Conservation (phyloP, 2,329 filamentous ascomycete species). For the Aspergillus nomiae region DNA sequence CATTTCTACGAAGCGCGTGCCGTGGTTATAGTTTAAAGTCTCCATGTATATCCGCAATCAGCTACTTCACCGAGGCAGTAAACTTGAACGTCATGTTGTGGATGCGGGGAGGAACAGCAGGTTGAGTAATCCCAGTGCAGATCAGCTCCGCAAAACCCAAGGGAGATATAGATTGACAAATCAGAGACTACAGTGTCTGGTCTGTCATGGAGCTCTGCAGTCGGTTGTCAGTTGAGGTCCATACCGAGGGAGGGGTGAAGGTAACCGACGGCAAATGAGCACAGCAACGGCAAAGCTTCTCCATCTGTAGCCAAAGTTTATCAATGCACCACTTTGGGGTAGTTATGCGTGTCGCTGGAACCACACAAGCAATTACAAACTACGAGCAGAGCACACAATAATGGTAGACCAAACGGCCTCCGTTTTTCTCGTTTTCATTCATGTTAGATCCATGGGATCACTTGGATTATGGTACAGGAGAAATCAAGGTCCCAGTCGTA, state of each 20-base stretch:
- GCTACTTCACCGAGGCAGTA: background rate
- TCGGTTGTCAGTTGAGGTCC: background rate
- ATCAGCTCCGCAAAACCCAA: background rate
- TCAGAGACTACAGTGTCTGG: background rate
- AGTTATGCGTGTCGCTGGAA: too few relatives aligned
- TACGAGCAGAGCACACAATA: background rate
- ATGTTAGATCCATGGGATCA: conserved; percentile 8
- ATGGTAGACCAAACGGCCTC: conserved; percentile 16
- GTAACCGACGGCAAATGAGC: background rate
- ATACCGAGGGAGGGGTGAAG: background rate
- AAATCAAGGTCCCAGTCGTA: background rate
- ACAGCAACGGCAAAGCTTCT: background rate
- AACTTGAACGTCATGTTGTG: background rate
- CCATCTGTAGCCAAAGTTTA: background rate
- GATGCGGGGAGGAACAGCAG: background rate
- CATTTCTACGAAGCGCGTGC: background rate
- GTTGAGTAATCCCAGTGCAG: background rate
- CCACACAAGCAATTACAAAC: background rate
- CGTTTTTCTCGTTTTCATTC: conserved; percentile 27
- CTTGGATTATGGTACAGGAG: conserved; percentile 17
- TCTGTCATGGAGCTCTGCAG: background rate
- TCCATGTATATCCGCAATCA: background rate
- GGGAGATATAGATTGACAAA: background rate
- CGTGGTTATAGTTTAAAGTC: background rate
- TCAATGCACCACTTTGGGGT: too few relatives aligned